Base-by-base conservation (phyloP, 495 filamentous ascomycete species). In the Melanomma pulvis-pyrius region DNA sequence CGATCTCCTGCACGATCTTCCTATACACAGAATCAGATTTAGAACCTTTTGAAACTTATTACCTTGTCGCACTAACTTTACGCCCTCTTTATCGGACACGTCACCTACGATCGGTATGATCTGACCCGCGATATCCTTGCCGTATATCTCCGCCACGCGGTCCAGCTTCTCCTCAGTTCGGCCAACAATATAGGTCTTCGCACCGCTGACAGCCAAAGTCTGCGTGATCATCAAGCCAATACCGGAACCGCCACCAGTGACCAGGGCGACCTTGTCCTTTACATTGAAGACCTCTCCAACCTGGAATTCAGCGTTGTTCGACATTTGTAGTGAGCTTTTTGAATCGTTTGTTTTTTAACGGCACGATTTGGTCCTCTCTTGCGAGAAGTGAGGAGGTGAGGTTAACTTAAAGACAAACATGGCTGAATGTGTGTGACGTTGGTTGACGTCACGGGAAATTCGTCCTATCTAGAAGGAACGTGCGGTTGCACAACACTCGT, bases 151-250 rank as follows among this genome's bases (percentile, higher is more conserved):
- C 9, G 77, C 80, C 0, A 86, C 86, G 0, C 70, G 77, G 3
- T 86, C 76, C 6, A 87, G 79, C 70, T 86, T 86, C 61, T 85
- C 81, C 49, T 74, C 69, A 5, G 81, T 84, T 21, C 83, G 79
- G n/a, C 83, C 84, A 11, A 82, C 80, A 61, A 88, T 85, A 77
- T 88, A 87, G 28, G 69, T 64, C 52, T 78, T 78, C 24, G 72
- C 83, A 7, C 85, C 85, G 68, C 87, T 88, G 48, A 84, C 83
- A 5, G 84, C 84, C 0, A 87, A 79, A 9, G 85, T 82, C 74
- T 87, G 85, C 0, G 79, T 77, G 56, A 59, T 52, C 69, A 72
- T 73, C 59, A 73, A 59, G 26, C 75, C 73, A 61, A 76, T 78
- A n/a, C 77, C 73, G 26, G 58, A 66, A 24, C 75, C 73, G 34